Evolutionary conservation across 768 basidiomycete genomes (phyloP).

Genomic region (Hebeloma cylindrosporum): DNA sequence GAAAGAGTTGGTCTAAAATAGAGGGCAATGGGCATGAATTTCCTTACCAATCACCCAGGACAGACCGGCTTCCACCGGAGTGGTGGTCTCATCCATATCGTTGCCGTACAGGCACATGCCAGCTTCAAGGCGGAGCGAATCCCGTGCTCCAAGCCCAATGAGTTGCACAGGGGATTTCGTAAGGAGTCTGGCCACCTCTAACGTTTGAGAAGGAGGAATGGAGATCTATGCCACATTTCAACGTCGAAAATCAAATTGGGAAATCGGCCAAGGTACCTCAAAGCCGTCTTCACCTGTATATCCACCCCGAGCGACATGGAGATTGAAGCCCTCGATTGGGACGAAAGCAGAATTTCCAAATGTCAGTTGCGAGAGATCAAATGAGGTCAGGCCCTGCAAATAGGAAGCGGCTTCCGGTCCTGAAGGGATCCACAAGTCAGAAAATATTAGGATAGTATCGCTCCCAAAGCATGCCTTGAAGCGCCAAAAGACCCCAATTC

Average conservation of each 20-base stretch:
- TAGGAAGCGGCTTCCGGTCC: constrained; percentile 83
- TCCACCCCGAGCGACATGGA: constrained; percentile 91
- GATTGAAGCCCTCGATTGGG: constrained; percentile 72
- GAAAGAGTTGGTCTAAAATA: not conserved
- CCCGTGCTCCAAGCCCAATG: constrained; percentile 89
- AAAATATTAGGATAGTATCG: not conserved
- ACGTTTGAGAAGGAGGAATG: constrained; percentile 75
- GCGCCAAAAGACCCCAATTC: constrained; percentile 83
- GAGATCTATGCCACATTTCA: constrained; percentile 61
- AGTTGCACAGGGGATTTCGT: constrained; percentile 70
- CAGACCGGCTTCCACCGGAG: constrained; percentile 88
- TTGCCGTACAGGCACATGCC: constrained; percentile 97
- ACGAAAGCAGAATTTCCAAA: constrained; percentile 87
- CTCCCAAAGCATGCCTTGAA: constrained; percentile 65
- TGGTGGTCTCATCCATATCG: constrained; percentile 85
- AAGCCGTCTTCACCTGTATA: constrained; percentile 99
- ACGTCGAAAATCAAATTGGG: not conserved
- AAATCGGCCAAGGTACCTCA: constrained; percentile 52
- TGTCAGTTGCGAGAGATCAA: constrained; percentile 69
- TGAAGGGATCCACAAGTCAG: constrained; percentile 24
- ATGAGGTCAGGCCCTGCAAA: constrained; percentile 73
- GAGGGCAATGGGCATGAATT: not conserved
- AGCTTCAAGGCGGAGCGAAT: constrained; percentile 92
- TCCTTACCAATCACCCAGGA: constrained; percentile 88
- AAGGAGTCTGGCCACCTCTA: constrained; percentile 68